These are phyloP conservation scores for Cladophialophora chaetospira DNA, from an alignment of 2,329 filamentous ascomycete genomes.

Conservation along the genomic window DNA sequence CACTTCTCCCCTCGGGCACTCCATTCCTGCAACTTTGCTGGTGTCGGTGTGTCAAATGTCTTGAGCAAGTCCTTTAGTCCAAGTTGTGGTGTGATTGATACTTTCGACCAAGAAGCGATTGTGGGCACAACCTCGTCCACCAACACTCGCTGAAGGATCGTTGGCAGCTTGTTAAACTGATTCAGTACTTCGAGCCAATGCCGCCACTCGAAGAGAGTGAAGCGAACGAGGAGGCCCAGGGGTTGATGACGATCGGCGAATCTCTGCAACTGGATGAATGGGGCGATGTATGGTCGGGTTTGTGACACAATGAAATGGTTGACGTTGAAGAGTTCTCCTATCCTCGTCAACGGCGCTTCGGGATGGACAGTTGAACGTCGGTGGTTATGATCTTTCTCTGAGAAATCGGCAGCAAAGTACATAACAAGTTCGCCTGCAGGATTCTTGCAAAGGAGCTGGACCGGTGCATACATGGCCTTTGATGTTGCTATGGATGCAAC, in stretches of 20 bases:
- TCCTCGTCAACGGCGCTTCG: conserved; percentile 83
- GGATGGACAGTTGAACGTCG: conserved; percentile 74
- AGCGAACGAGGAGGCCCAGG: conserved; percentile 69
- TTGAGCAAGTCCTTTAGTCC: conserved; percentile 71
- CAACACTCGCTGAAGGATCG: conserved; percentile 70
- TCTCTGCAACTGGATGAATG: conserved; percentile 78
- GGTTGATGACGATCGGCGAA: conserved; percentile 62
- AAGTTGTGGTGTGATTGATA: conserved; percentile 86
- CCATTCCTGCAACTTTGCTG: conserved; percentile 79
- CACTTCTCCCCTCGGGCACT: conserved; percentile 79
- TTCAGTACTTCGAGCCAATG: conserved; percentile 82
- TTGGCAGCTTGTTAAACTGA: conserved; percentile 76
- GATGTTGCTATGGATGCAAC: conserved; percentile 88
- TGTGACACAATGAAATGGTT: conserved; percentile 99
- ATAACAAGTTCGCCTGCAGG: conserved; percentile 63
- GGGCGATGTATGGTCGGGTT: conserved; percentile 90
- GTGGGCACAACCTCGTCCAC: conserved; percentile 74
- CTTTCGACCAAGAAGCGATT: conserved; percentile 91
- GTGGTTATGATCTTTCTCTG: conserved; percentile 56
- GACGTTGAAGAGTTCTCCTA: conserved; percentile 96
- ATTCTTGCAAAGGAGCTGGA: conserved; percentile 79
- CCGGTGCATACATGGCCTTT: conserved; percentile 69
- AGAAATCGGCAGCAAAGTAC: conserved; percentile 28
- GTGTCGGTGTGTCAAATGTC: conserved; percentile 79
- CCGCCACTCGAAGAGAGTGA: conserved; percentile 41